Conservation (phyloP, 83 land plant species). For the Picea abies region DNA sequence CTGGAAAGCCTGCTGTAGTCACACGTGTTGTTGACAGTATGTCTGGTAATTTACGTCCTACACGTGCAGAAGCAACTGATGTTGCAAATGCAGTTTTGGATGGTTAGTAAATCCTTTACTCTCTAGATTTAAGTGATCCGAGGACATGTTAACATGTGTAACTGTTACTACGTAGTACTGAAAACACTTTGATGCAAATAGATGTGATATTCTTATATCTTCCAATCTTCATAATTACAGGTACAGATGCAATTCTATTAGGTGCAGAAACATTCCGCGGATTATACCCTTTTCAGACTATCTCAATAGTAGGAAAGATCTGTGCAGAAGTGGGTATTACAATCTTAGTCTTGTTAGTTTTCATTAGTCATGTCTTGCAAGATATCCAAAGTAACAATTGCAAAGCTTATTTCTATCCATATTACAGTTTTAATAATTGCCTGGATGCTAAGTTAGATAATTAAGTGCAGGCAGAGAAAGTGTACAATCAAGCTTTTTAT, state of each 20-base stretch:
- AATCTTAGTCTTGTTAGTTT: too few relatives aligned
- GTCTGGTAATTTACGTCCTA: slow-evolving; percentile 47
- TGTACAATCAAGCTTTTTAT: slow-evolving; percentile 86
- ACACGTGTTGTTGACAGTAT: slow-evolving; percentile 54
- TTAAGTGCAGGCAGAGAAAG: slow-evolving; percentile 86
- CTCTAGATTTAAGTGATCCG: too few relatives aligned
- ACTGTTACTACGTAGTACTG: too few relatives aligned
- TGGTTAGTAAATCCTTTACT: slow-evolving; percentile 18
- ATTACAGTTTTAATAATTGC: too few relatives aligned
- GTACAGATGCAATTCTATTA: slow-evolving; percentile 86
- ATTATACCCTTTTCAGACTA: slow-evolving; percentile 83
- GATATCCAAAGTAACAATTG: too few relatives aligned
- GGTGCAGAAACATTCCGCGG: slow-evolving; percentile 96
- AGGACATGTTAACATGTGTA: too few relatives aligned
- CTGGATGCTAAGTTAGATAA: too few relatives aligned
- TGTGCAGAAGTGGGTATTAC: slow-evolving; percentile 67
- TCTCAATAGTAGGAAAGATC: slow-evolving; percentile 78
- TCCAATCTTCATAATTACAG: slow-evolving; percentile 26
- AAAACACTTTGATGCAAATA: too few relatives aligned
- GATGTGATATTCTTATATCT: too few relatives aligned
- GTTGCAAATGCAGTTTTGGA: slow-evolving; percentile 55
- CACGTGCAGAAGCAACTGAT: slow-evolving; percentile 58
- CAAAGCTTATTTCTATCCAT: too few relatives aligned
- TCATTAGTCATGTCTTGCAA: too few relatives aligned
- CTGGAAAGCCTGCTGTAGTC: slow-evolving; percentile 47